Conservation (phyloP, 2,329 filamentous ascomycete genomes). For the Lasiodiplodia citricola region DNA sequence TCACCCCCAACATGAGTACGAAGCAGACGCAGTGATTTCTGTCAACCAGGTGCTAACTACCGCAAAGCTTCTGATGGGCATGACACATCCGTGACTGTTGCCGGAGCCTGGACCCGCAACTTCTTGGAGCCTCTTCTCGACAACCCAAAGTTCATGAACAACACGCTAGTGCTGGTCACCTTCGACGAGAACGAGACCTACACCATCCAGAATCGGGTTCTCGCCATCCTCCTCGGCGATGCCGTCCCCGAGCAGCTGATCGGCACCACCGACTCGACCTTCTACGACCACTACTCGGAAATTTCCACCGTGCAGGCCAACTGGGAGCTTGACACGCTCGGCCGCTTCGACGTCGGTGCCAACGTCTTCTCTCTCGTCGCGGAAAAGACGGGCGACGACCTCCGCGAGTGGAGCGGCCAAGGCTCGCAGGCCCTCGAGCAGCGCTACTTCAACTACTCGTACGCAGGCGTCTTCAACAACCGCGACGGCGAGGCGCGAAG, state of each 20-base stretch:
- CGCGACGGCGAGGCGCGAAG: constrained; percentile 33
- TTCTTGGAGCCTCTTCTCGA: constrained; percentile 74
- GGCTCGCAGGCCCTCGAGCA: constrained; percentile 34
- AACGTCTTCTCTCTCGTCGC: constrained; percentile 51
- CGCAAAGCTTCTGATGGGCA: constrained; percentile 74
- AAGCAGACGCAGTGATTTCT: not conserved
- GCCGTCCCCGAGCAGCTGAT: constrained; percentile 69
- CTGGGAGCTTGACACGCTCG: constrained; percentile 52
- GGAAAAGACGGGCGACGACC: constrained; percentile 41
- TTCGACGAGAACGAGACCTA: constrained; percentile 82
- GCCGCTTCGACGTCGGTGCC: constrained; percentile 54
- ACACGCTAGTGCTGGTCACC: constrained; percentile 75
- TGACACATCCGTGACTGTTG: constrained; percentile 72
- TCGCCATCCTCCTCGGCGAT: constrained; percentile 75
- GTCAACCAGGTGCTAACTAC: constrained; percentile 57
- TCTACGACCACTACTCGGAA: constrained; percentile 55
- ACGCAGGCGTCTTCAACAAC: constrained; percentile 40
- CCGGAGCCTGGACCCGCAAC: constrained; percentile 68
- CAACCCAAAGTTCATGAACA: constrained; percentile 73
- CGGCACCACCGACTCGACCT: constrained; percentile 71
- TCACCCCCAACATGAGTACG: constrained; percentile 64
- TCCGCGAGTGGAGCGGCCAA: constrained; percentile 30
- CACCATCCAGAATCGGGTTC: constrained; percentile 68
- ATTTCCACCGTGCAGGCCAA: constrained; percentile 53
- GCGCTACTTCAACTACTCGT: constrained; percentile 41